Evolutionary conservation across 768 basidiomycete genomes (phyloP).

Genomic region (Artomyces pyxidatus): DNA sequence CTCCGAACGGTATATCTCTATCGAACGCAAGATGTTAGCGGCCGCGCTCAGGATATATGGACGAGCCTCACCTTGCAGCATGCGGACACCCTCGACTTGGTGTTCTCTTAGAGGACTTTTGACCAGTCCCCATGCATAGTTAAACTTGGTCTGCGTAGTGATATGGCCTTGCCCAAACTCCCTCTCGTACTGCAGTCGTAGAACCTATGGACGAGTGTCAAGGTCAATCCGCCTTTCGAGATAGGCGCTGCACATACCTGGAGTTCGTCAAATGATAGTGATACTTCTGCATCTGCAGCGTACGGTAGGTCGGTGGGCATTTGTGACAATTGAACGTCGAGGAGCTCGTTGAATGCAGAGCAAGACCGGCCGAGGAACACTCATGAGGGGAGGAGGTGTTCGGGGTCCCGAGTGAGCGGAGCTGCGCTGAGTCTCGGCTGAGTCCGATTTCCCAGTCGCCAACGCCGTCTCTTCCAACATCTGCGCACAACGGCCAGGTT

Average conservation of each 20-base stretch:
- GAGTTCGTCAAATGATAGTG: constrained; percentile 83
- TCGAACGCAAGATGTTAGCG: neutral
- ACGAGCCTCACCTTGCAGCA: constrained; percentile 68
- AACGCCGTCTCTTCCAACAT: neutral
- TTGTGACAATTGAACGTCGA: neutral
- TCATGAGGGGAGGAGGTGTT: no score
- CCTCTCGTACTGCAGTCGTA: constrained; percentile 81
- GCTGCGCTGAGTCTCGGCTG: no score
- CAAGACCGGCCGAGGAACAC: no score
- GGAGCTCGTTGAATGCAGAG: no score
- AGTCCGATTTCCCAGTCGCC: no score
- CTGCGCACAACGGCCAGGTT: no score
- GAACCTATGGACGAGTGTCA: constrained; percentile 45
- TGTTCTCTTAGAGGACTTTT: constrained; percentile 81
- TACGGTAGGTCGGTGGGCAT: constrained; percentile 80
- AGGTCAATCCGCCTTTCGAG: no score
- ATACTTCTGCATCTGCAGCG: constrained; percentile 89
- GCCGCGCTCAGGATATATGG: neutral
- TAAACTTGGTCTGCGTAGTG: constrained; percentile 94
- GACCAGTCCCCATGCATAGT: constrained; percentile 94
- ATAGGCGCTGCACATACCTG: constrained; percentile 48
- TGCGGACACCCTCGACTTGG: constrained; percentile 85
- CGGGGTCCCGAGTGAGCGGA: no score
- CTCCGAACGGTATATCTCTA: constrained; percentile 89
- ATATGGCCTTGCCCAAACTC: constrained; percentile 79